Conservation (phyloP, 805 yeast species). For the Cyberlindnera mrakii region DNA sequence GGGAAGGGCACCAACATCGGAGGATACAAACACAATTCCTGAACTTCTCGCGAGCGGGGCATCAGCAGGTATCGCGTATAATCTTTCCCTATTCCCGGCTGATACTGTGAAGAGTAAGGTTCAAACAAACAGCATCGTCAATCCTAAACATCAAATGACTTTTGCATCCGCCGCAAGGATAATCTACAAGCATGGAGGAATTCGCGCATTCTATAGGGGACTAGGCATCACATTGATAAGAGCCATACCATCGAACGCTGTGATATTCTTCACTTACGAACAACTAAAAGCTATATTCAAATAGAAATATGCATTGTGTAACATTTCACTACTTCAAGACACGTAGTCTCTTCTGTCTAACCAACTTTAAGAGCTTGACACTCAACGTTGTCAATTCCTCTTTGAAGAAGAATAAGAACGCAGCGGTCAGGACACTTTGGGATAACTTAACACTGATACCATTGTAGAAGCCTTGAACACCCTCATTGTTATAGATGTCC, state of each 20-base stretch:
- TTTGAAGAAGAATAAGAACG: constrained; percentile 84
- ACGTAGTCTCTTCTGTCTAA: constrained; percentile 18
- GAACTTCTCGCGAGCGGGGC: constrained; percentile 78
- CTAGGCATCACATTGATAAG: constrained; percentile 74
- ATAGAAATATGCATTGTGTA: not conserved
- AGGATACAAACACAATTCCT: constrained; percentile 31
- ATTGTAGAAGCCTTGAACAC: constrained; percentile 69
- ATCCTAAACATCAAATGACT: constrained; percentile 23
- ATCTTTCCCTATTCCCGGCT: constrained; percentile 76
- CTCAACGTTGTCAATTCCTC: constrained; percentile 70
- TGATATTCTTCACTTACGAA: constrained; percentile 79
- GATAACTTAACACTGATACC: constrained; percentile 76
- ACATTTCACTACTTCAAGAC: not conserved
- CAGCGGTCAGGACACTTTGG: constrained; percentile 84
- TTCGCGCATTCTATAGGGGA: constrained; percentile 75
- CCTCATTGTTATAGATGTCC: constrained; percentile 63
- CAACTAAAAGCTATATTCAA: constrained; percentile 35
- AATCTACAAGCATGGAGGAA: constrained; percentile 49
- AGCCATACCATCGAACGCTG: constrained; percentile 87
- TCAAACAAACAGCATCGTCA: constrained; percentile 51
- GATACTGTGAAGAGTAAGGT: constrained; percentile 86
- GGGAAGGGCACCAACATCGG: constrained; percentile 17
- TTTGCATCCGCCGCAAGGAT: constrained; percentile 33
- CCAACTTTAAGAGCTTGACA: constrained; percentile 43
- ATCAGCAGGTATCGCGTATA: constrained; percentile 76